A percentile compares a stretch with the other conserved stretches of the same genome.
These are phyloP conservation scores for Mucor lusitanicus DNA, from an alignment of 371 early-diverging fungal genomes.

Conservation along the genomic window DNA sequence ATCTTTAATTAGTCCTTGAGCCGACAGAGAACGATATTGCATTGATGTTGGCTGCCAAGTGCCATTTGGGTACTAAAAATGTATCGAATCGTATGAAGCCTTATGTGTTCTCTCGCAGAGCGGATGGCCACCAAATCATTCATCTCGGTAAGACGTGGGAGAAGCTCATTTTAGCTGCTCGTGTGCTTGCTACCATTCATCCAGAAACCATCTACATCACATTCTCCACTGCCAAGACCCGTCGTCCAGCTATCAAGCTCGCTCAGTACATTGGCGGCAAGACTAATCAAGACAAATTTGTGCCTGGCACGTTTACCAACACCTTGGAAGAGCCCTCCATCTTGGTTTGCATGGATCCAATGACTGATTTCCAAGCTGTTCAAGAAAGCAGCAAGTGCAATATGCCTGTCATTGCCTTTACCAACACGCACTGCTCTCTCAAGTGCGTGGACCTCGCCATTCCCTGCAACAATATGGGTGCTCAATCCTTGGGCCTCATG, in stretches of 20 bases:
- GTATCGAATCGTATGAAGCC: conserved; percentile 84
- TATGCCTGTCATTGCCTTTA: conserved; percentile 98
- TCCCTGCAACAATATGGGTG: conserved; percentile 99
- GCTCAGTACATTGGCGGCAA: conserved; percentile 96
- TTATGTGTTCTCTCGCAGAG: conserved; percentile 93
- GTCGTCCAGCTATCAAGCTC: conserved; percentile 99
- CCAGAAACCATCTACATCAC: conserved; percentile 95
- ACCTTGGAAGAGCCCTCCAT: conserved; percentile 98
- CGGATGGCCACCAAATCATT: conserved; percentile 96
- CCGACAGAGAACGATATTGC: conserved; percentile 90
- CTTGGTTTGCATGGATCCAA: conserved; percentile 98
- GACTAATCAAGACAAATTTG: conserved; percentile 99
- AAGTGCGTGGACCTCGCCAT: conserved; percentile 98
- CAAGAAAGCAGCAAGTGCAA: conserved; percentile 98
- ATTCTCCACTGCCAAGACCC: conserved; percentile 96
- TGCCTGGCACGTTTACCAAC: conserved; percentile 99
- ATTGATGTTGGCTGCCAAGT: conserved; percentile 92
- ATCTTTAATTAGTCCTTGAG: conserved; percentile 49
- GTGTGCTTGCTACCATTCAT: conserved; percentile 96
- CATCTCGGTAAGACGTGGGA: conserved; percentile 99
- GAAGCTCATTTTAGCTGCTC: conserved; percentile 98
- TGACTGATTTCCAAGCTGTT: conserved; percentile 98
- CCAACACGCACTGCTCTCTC: conserved; percentile 96
- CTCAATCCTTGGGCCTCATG: conserved; percentile 96
- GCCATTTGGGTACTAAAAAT: conserved; percentile 93